Percentiles rank a stretch among this genome's conserved stretches.
phyloP scores from a whole-genome alignment of 2,329 filamentous ascomycete species.

The Acrocalymma vagum region DNA sequence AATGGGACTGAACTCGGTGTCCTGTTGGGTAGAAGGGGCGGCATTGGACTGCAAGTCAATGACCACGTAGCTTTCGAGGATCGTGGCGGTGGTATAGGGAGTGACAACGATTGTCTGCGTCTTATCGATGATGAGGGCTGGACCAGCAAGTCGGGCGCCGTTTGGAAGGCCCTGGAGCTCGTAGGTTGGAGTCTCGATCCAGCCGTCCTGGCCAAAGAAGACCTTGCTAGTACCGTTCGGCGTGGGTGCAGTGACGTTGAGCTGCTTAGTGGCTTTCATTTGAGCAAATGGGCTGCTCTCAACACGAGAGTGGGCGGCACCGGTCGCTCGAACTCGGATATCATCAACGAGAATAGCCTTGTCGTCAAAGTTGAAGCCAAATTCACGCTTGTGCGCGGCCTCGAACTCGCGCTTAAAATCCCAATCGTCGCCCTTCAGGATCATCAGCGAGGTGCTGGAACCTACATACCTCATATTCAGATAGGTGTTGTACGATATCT shows the following conservation, averaged over 20 bases:
- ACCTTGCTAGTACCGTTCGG: conserved; percentile 70
- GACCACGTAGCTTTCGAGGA: conserved; percentile 86
- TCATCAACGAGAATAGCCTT: conserved; percentile 86
- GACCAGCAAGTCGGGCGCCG: conserved; percentile 75
- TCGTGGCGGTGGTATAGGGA: conserved; percentile 73
- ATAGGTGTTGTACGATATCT: conserved; percentile 85
- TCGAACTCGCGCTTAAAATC: conserved; percentile 82
- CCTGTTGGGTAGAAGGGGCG: too few relatives aligned
- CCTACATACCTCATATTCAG: conserved; percentile 90
- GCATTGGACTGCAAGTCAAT: too few relatives aligned
- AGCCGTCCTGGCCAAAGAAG: conserved; percentile 78
- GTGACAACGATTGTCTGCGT: conserved; percentile 90
- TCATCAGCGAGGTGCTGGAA: conserved; percentile 87
- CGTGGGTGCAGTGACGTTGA: conserved; percentile 63
- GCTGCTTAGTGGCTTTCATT: conserved; percentile 70
- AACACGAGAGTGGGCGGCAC: conserved; percentile 69
- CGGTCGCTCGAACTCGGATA: conserved; percentile 83
- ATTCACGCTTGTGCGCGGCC: conserved; percentile 85
- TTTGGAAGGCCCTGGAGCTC: conserved; percentile 75
- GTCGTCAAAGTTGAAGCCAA: conserved; percentile 83
- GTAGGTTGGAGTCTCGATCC: conserved; percentile 78
- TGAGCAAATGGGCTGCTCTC: conserved; percentile 60
- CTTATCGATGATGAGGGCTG: conserved; percentile 82
- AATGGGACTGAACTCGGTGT: conserved; percentile 55
- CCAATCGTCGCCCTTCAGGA: conserved; percentile 78